Percentiles rank a stretch among this genome's conserved stretches.
phyloP scores from a whole-genome alignment of 2,329 filamentous ascomycete genomes.

The Aspergillus thermomutatus region DNA sequence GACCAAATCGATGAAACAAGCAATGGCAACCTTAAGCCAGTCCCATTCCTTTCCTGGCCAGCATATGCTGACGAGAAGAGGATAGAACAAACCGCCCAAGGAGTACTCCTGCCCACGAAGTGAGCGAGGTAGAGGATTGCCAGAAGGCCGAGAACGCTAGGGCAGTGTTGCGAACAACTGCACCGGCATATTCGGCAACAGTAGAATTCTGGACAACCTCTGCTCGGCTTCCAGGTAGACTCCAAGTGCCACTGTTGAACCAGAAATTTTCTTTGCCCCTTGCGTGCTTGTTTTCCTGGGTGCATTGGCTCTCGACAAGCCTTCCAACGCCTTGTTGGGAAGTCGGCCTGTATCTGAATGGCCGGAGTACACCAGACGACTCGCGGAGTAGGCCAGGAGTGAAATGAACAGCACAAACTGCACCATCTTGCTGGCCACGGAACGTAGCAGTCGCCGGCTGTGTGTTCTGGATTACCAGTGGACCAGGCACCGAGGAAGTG shows the following conservation, averaged over 20 bases:
- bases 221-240: not conserved
- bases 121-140: constrained; percentile 6
- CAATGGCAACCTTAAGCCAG: constrained; percentile 5
- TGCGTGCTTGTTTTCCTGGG: not conserved
- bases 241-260: not conserved
- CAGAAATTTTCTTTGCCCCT: not conserved
- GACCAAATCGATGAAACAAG: not conserved
- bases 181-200: not conserved
- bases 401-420: not conserved
- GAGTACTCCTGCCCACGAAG: constrained; percentile 11
- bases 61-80: constrained; percentile 13
- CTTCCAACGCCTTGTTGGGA: not conserved
- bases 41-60: constrained; percentile 16
- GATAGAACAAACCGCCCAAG: constrained; percentile 14
- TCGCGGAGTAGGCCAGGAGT: not conserved
- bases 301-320: not conserved
- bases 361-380: not conserved
- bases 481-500: not conserved
- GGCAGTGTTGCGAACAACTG: not conserved
- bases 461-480: not conserved
- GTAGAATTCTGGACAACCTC: not conserved
- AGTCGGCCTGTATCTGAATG: not conserved
- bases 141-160: constrained; percentile 7
- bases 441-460: not conserved
- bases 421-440: not conserved